Percentiles rank a stretch among this genome's conserved stretches.
phyloP scores from a whole-genome alignment of 331 rosid genomes.

The Ulmus americana region DNA sequence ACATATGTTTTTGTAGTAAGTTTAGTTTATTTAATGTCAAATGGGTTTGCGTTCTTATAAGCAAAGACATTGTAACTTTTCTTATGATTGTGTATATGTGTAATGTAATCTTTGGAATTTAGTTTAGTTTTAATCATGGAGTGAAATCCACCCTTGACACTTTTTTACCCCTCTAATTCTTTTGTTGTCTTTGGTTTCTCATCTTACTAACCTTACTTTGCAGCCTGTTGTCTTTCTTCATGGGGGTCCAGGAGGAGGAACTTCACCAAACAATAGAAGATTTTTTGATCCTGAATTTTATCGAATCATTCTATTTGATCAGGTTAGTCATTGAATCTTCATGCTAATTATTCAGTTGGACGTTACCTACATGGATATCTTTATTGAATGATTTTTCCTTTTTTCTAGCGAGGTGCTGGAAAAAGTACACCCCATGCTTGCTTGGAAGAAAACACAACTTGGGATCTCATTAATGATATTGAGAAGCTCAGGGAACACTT shows the following conservation, averaged over 20 bases:
- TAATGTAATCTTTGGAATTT: background rate
- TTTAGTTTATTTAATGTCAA: too few species aligned
- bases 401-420: constrained; percentile 77
- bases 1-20: too few species aligned
- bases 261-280: constrained; percentile 63
- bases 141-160: background rate
- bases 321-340: constrained; percentile 44
- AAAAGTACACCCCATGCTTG: constrained; percentile 95
- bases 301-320: constrained; percentile 75
- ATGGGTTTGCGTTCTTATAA: too few species aligned
- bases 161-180: background rate
- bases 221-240: constrained; percentile 90
- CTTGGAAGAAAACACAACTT: constrained; percentile 83
- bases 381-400: constrained; percentile 19
- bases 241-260: constrained; percentile 98
- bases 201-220: constrained; percentile 28
- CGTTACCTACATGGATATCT: background rate
- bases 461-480: constrained; percentile 83
- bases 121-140: background rate
- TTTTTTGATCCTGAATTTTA: constrained; percentile 84
- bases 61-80: background rate
- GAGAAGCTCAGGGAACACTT: constrained; percentile 86
- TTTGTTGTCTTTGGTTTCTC: constrained; percentile 4
- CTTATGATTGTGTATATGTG: background rate
- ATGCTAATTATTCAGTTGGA: constrained; percentile 2